Evolutionary conservation across 495 filamentous ascomycete genomes (phyloP).

Genomic region (Neurospora sp.): DNA sequence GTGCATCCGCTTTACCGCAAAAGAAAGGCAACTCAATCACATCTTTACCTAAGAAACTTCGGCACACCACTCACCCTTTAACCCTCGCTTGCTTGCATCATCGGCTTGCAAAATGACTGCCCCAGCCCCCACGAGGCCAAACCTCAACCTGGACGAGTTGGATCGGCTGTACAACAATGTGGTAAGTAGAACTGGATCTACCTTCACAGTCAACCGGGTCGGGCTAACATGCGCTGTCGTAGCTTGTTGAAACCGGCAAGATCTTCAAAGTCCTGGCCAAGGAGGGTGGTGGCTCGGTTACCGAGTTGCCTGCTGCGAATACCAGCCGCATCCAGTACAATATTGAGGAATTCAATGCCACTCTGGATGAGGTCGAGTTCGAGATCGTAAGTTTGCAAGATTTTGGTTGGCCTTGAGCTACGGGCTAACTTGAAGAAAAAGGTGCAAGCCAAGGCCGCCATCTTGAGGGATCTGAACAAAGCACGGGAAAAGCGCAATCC

Average conservation of each 20-base stretch:
- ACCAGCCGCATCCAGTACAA: conserved; percentile 27
- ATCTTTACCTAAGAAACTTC: not conserved
- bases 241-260: conserved; percentile 45
- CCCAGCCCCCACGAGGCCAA: conserved; percentile 18
- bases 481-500: conserved; percentile 20
- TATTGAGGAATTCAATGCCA: conserved; percentile 35
- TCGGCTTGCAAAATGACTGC: conserved; percentile 25
- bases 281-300: conserved; percentile 26
- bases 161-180: conserved; percentile 38
- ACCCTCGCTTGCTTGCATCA: not conserved
- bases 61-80: not conserved
- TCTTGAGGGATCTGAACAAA: conserved; percentile 32
- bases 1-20: not conserved
- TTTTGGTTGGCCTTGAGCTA: not conserved
- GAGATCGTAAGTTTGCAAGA: conserved; percentile 36
- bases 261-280: conserved; percentile 30
- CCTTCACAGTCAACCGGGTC: not conserved
- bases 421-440: conserved; percentile 6
- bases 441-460: conserved; percentile 32
- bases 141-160: conserved; percentile 24
- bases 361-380: conserved; percentile 40
- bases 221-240: not conserved
- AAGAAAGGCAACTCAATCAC: not conserved
- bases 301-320: conserved; percentile 18
- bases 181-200: conserved; percentile 20